Conservation (phyloP, 306 rosid genomes). For the Castanospermum australe region DNA sequence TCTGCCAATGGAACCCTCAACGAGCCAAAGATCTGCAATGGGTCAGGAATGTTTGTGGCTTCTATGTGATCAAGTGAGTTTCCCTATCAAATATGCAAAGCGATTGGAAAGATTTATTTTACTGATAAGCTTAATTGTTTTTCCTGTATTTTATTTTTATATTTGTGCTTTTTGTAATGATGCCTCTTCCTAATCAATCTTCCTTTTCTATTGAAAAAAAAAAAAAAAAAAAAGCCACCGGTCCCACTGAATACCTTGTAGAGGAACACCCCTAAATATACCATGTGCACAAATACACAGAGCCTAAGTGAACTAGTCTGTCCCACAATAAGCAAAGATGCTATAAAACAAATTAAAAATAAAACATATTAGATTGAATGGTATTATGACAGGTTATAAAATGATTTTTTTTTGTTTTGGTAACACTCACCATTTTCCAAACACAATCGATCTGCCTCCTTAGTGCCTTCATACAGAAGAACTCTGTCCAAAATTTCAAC, state of each 20-base stretch:
- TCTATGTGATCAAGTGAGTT: background rate
- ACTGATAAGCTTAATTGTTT: background rate
- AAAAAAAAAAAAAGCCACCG: background rate
- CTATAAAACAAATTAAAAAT: background rate
- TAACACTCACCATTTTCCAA: conserved; percentile 79
- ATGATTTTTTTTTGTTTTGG: background rate
- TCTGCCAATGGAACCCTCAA: background rate
- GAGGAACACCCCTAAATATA: conserved; percentile 5
- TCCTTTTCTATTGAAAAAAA: background rate
- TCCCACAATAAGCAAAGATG: conserved; percentile 16
- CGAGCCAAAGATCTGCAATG: background rate
- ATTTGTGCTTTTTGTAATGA: background rate
- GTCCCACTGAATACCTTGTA: background rate
- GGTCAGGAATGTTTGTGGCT: background rate
- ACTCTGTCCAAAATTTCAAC: conserved; percentile 86
- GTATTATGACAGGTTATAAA: background rate
- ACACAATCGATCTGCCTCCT: conserved; percentile 80
- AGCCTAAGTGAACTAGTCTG: conserved; percentile 7
- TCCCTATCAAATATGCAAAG: background rate
- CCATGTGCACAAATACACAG: conserved; percentile 6
- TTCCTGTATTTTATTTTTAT: background rate
- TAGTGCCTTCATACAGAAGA: conserved; percentile 74
- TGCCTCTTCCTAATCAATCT: background rate
- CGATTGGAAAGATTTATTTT: background rate
- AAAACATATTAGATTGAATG: background rate